Evolutionary conservation across 441 rosid genomes (phyloP), one percentile per base, ranked within the genome.

Genomic region (Theobroma grandiflorum): DNA sequence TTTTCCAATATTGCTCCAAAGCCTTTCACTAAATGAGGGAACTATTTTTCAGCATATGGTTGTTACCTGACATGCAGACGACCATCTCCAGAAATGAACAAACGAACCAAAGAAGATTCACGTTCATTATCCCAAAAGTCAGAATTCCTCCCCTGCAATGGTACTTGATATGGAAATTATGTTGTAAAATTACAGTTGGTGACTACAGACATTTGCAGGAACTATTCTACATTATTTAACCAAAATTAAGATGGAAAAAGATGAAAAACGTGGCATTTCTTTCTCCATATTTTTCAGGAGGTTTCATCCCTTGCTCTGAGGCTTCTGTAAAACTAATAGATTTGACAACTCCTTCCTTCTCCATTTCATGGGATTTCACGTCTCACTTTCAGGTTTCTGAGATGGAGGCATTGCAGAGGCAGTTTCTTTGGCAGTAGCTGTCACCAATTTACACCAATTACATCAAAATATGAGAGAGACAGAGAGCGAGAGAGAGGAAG

Each of bases 381-480:
- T 71, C 9, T 82, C 76, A 58, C 66, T 86, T 64, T 88, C 87
- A 7, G 88, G 83, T 84, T 86, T 87, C 79, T 86, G 88, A 6
- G 88, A 88, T 49, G 92, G 88, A 78, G 91, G 86, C 64, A 35
- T 40, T 40, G 90, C 76, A 22, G 78, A 75, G 40, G 84, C 77
- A 43, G 88, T 79, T 83, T 90, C 91, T 81, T 85, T 78, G n/a
- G 69, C 65, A 42, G 84, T 37, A 77, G 72, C 93, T 89, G 87
- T 80, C 65, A 77, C 37, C 81, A 74, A 37, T 63, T 77, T 63
- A 73, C n/a, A 53, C 55, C 61, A n/a, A 73, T n/a, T 66, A 38
- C 26, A 66, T 78, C 57, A 79, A 47, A 76, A 49, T 9, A 53
- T 42, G 69, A 64, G 58, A 38, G 20, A 4, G 18, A 45, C 76